Conservation (phyloP, 148 eudicot genomes). For the Hydrangea macrophylla region DNA sequence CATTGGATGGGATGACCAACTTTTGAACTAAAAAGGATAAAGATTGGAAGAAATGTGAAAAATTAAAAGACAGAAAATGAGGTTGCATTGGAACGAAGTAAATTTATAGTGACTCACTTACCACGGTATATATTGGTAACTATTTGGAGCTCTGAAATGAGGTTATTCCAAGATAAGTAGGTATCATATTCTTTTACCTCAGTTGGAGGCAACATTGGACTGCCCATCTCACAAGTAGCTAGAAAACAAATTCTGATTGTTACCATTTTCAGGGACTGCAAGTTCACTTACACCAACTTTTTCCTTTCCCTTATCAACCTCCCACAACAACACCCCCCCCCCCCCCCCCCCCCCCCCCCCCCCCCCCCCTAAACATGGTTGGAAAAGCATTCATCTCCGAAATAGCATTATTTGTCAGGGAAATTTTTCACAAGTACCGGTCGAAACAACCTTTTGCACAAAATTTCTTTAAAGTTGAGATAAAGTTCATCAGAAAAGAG, state of each 20-base stretch:
- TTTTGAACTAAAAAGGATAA: not conserved
- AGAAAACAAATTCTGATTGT: not conserved
- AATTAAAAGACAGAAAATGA: not conserved
- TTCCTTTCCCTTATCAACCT: too few relatives aligned
- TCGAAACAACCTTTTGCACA: too few relatives aligned
- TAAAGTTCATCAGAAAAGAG: not conserved
- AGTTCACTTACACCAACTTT: not conserved
- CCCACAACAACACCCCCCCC: too few relatives aligned
- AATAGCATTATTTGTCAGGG: too few relatives aligned
- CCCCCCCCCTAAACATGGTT: too few relatives aligned
- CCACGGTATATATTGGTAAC: not conserved
- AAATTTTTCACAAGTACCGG: too few relatives aligned
- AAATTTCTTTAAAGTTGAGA: not conserved
- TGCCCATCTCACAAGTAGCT: not conserved
- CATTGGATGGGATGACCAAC: not conserved
- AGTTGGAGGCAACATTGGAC: too few relatives aligned
- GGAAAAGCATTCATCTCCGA: too few relatives aligned
- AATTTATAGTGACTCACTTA: not conserved
- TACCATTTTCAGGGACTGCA: not conserved
- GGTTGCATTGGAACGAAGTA: not conserved
- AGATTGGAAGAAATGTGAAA: not conserved
- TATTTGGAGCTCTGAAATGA: not conserved
- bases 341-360: too few relatives aligned
- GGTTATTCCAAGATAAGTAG: not conserved
- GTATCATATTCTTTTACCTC: not conserved